Evolutionary conservation across 352 stramenopile genomes (phyloP), one percentile per base, ranked within the genome.

Genomic region (Globisporangium canariense): DNA sequence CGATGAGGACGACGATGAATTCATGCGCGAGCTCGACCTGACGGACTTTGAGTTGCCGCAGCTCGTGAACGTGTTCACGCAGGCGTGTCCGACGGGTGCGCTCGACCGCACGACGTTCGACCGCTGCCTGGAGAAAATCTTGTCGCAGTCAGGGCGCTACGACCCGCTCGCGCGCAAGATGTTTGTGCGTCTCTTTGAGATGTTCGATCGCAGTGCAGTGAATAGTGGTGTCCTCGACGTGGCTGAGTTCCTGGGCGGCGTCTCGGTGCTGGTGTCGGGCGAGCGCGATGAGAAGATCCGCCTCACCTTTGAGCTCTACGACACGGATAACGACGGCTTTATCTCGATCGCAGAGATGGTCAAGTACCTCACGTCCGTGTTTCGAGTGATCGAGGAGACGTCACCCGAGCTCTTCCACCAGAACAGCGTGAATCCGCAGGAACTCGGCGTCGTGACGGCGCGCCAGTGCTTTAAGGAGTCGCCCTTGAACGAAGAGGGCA

Each of bases 281-380:
- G 83, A 93, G 22, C 81, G 82, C 14, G 84, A 94, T 41, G 84
- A 96, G 60, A 95, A 95, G 66, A 91, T 96, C 54, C 78, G 74
- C 3, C 69, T 86, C 18, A 92, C 79, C 22, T 97, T 97, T 66
- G 83, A 94, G 51, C 75, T 97, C 10, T 96, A 92, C 66, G 90
- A 97, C 34, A 69, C 70, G 53, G 88, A 96, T 67, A 77, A 75
- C 40, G 88, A 96, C 66, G 89, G 86, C 7, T 91, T 83, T 71
- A 94, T 97, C 61, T 83, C 81, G 36, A 77, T 85, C 41, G 71
- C 81, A 62, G 88, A 96, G 67, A 96, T 97, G 88, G 85, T 76
- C 11, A 94, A 87, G 57, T 96, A 96, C 68, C 74, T 96, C 52
- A 90, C 86, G 18, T 80, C 81, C 2, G 83, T 96, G 5, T 96